A percentile compares a stretch with the other conserved stretches of the same genome.
These are phyloP conservation scores for Cyphellophora europaea DNA, from an alignment of 2,329 filamentous ascomycete species.

Conservation along the genomic window DNA sequence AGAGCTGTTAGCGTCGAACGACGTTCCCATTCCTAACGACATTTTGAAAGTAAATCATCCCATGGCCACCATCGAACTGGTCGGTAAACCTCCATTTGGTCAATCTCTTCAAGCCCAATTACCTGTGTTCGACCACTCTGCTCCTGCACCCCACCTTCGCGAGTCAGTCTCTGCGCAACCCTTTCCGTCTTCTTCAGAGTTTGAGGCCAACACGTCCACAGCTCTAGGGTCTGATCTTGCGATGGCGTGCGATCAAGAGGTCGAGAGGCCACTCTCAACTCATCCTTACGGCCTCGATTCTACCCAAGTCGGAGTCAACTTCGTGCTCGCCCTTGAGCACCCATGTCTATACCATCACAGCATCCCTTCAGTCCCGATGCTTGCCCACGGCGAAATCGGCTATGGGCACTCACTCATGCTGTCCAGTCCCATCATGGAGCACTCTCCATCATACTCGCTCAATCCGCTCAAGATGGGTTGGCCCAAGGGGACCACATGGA, in stretches of 20 bases:
- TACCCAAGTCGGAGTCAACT: conserved; percentile 23
- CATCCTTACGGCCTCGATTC: conserved; percentile 22
- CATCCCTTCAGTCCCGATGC: conserved; percentile 6
- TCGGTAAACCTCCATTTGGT: conserved; percentile 2
- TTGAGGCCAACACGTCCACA: too few species aligned
- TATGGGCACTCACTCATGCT: conserved; percentile 22
- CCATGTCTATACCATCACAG: conserved; percentile 20
- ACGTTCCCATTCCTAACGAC: conserved; percentile 10
- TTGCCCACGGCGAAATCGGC: conserved; percentile 6
- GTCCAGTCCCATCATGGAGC: conserved; percentile 20
- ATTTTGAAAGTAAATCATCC: conserved; percentile 8
- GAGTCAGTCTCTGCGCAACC: too few species aligned
- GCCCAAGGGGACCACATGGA: conserved; percentile 17
- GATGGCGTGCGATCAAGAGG: too few species aligned
- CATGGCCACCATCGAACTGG: conserved; percentile 10
- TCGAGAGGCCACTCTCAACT: too few species aligned
- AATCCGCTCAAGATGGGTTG: conserved; percentile 3
- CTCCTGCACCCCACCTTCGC: background rate
- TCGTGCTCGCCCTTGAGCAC: conserved; percentile 23
- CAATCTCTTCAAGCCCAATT: background rate
- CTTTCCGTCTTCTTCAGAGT: too few species aligned
- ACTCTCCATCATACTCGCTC: conserved; percentile 11
- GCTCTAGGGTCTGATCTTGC: too few species aligned
- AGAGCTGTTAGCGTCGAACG: conserved; percentile 13
- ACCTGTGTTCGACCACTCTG: background rate